Evolutionary conservation across 768 basidiomycete genomes (phyloP).

Genomic region (Filobasidium floriforme): DNA sequence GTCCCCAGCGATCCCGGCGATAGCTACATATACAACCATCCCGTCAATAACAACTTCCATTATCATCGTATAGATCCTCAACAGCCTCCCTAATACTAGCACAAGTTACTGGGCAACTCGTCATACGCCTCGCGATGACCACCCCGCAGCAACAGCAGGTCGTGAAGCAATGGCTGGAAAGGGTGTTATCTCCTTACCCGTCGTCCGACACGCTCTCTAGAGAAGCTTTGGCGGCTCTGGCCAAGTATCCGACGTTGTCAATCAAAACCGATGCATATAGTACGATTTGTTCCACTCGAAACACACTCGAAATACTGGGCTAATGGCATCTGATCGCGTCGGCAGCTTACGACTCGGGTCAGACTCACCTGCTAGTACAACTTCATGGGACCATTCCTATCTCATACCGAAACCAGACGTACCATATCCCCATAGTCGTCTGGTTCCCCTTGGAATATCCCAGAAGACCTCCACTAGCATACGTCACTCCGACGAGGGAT

Average conservation of each 20-base stretch:
- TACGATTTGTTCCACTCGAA: conserved; percentile 26
- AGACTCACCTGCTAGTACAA: conserved; percentile 82
- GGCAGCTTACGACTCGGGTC: conserved; percentile 85
- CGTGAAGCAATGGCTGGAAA: conserved; percentile 36
- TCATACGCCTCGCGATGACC: neutral
- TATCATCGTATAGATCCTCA: no score
- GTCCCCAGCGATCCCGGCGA: no score
- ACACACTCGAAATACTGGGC: neutral
- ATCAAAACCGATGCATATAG: conserved; percentile 47
- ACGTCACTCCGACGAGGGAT: conserved; percentile 82
- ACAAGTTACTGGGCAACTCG: neutral
- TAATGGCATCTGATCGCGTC: neutral
- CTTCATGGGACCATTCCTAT: conserved; percentile 88
- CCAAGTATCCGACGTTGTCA: conserved; percentile 32
- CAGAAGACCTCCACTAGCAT: conserved; percentile 68
- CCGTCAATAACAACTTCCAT: no score
- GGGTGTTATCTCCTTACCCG: conserved; percentile 39
- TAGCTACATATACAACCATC: no score
- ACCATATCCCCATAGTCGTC: conserved; percentile 87
- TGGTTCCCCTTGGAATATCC: conserved; percentile 87
- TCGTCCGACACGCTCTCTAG: conserved; percentile 29
- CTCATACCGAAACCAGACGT: conserved; percentile 61
- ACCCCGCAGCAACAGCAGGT: conserved; percentile 9
- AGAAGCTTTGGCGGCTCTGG: conserved; percentile 37
- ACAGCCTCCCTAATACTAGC: no score